phyloP scores from a whole-genome alignment of 257 asterid species.

The Fraxinus cuspidata region DNA sequence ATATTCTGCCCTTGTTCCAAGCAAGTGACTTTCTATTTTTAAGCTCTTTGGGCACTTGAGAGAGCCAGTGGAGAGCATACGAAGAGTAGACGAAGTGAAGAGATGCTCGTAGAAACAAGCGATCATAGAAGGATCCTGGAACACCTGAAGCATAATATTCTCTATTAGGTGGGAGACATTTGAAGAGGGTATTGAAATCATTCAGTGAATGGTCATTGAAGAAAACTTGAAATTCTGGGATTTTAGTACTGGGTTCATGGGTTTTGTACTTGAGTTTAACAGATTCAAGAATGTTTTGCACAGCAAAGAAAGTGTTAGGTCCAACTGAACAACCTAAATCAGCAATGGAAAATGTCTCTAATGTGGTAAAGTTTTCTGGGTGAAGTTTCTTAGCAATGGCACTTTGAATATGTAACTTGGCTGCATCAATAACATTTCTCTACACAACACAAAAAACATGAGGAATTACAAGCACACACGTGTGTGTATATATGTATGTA shows the following conservation, averaged over 20 bases:
- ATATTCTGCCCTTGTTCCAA: constrained; percentile 41
- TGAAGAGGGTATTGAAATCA: constrained; percentile 53
- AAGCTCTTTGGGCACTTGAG: constrained; percentile 34
- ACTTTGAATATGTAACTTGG: constrained; percentile 6
- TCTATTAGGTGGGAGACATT: constrained; percentile 15
- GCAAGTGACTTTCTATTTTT: constrained; percentile 22
- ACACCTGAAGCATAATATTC: constrained; percentile 37
- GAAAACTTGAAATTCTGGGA: constrained; percentile 37
- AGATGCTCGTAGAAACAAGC: constrained; percentile 35
- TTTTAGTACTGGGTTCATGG: no score
- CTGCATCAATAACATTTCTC: constrained; percentile 26
- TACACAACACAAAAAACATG: background rate
- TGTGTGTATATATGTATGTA: no score
- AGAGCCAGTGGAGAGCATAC: constrained; percentile 45
- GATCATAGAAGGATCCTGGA: constrained; percentile 39
- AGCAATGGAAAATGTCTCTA: constrained; percentile 28
- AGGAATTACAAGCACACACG: background rate
- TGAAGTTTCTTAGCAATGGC: constrained; percentile 18
- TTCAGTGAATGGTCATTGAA: constrained; percentile 38
- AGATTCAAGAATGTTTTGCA: constrained; percentile 36
- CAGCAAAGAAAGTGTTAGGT: constrained; percentile 44
- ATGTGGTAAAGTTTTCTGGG: background rate
- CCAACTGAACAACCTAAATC: constrained; percentile 58
- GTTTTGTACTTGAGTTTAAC: constrained; percentile 20
- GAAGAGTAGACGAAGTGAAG: constrained; percentile 38